Evolutionary conservation across 495 filamentous ascomycete genomes (phyloP), one percentile per base, ranked within the genome.

Genomic region (Penicillium turbatum): DNA sequence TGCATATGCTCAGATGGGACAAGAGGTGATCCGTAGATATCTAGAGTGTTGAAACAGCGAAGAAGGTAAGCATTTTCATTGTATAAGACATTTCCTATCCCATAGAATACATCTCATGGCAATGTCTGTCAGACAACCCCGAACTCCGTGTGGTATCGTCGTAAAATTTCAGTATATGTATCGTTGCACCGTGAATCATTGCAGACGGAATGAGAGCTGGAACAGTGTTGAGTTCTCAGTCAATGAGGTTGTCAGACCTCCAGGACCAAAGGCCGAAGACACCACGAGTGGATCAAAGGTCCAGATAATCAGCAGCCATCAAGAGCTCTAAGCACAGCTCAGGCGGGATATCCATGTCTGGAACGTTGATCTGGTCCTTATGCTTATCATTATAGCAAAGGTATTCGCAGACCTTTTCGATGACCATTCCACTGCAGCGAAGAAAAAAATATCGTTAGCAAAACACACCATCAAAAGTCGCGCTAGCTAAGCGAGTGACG

Each of bases 401-500:
- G 71, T 96, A 96, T 72, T 96, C 88, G 68, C 83, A 89, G 34
- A 96, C 86, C 70, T 91, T 92, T 65, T 95, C 91, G 3, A 98
- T 82, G 24, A 97, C 82, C 13, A 86, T 62, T 40, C 85, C 90
- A 65, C 90, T 96, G 59, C 26, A 38, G 1, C 5, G 16, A 16
- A 10, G 43, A 27, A 51, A 37, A 35, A 50, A 40, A n/a, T 29
- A n/a, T 35, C 16, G 44, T 52, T 45, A 55, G 47, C n/a, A 21
- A 29, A 5, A 27, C 29, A 5, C 13, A 44, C 21, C 9, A 39
- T 11, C n/a, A 24, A 52, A 19, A 12, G 11, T 4, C 5, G 2
- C 7, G 2, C 10, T 8, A 16, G n/a, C 8, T 24, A 12, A 32
- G n/a, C 16, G 5, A 11, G 15, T 43, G 26, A 74, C 82, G 39